A percentile compares a stretch with the other conserved stretches of the same genome.
These are phyloP conservation scores for Fraxinus sp. DNA, from an alignment of 305 asterid genomes.

Conservation along the genomic window DNA sequence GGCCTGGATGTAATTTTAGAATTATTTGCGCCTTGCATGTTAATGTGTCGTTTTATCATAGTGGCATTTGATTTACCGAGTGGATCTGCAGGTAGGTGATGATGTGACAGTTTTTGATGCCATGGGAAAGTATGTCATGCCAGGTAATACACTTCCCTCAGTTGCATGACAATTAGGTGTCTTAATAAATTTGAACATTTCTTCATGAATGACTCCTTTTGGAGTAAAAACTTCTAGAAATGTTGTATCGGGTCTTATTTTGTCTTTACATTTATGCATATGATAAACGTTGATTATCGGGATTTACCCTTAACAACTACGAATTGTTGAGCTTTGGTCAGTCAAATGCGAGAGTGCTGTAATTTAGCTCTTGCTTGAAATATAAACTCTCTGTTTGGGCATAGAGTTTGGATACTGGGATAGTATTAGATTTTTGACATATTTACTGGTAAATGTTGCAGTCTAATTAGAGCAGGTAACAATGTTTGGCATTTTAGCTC, in stretches of 20 bases:
- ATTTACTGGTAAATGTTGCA: not conserved
- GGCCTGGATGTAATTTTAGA: not conserved
- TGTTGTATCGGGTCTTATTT: not conserved
- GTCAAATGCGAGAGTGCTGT: not conserved
- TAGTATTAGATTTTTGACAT: not conserved
- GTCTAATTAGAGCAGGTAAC: not conserved
- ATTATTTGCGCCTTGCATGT: not conserved
- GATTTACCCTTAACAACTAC: not conserved
- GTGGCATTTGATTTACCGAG: not conserved
- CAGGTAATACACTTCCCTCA: conserved; percentile 54
- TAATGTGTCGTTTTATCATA: not conserved
- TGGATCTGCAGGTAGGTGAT: conserved; percentile 70
- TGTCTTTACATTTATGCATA: not conserved
- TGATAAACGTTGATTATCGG: not conserved
- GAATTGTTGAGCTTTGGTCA: not conserved
- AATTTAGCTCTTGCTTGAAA: not conserved
- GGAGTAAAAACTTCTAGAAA: not conserved
- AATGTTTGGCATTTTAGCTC: not conserved
- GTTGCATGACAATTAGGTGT: conserved; percentile 11
- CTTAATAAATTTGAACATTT: not conserved
- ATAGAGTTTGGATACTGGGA: not conserved
- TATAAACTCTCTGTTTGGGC: not conserved
- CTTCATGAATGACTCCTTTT: not conserved
- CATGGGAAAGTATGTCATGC: conserved; percentile 94
- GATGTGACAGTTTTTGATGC: conserved; percentile 77